Conservation (phyloP, 306 rosid species). For the Vigna trinervia region DNA sequence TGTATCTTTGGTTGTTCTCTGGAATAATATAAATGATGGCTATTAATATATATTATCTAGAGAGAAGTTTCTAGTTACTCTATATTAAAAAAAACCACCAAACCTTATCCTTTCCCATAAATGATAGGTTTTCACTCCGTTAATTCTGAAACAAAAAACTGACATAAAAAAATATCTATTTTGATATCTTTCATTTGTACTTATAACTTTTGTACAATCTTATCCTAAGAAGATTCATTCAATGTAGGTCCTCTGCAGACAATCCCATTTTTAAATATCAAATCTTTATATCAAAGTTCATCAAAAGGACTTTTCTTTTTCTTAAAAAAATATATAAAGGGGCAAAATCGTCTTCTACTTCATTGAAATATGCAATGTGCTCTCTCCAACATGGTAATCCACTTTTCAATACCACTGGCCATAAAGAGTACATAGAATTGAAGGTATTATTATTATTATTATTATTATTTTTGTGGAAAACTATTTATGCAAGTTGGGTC, state of each 20-base stretch:
- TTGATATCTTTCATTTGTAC: neutral
- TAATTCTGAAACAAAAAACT: neutral
- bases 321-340: neutral
- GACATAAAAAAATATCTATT: neutral
- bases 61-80: no score
- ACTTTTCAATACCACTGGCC: conserved; percentile 24
- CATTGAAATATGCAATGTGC: neutral
- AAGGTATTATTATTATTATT: no score
- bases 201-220: neutral
- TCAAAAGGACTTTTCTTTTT: neutral
- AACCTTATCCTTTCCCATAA: no score
- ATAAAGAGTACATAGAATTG: neutral
- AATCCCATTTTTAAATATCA: neutral
- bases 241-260: neutral
- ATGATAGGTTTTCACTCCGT: no score
- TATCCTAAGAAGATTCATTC: conserved; percentile 7
- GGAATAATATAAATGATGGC: no score
- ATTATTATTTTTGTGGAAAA: no score
- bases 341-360: conserved; percentile 2
- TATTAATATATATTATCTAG: no score
- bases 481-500: no score
- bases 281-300: conserved; percentile 5
- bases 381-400: conserved; percentile 3
- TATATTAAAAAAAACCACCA: no score
- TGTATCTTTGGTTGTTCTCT: no score